phyloP scores from a whole-genome alignment of 2,329 filamentous ascomycete genomes.

The Sclerotinia subarctica region DNA sequence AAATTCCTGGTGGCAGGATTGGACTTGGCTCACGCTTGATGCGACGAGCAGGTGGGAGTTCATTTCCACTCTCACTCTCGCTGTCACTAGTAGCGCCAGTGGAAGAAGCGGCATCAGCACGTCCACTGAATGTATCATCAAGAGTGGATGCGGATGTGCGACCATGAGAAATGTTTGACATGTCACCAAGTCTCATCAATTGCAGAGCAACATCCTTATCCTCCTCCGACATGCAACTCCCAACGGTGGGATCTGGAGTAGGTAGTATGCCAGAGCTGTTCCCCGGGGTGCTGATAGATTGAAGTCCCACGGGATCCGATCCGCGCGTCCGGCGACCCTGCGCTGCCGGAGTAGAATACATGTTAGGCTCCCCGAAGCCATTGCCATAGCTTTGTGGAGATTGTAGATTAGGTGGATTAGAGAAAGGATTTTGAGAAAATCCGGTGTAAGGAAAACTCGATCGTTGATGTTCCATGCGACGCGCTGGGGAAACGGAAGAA shows the following conservation, averaged over 20 bases:
- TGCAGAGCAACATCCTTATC: slow-evolving; percentile 91
- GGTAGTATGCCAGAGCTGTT: slow-evolving; percentile 65
- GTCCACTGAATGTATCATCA: slow-evolving; percentile 89
- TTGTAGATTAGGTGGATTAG: slow-evolving; percentile 71
- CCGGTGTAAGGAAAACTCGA: slow-evolving; percentile 72
- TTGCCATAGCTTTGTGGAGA: slow-evolving; percentile 75
- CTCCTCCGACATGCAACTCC: slow-evolving; percentile 95
- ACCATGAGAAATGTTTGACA: slow-evolving; percentile 88
- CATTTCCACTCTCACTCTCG: slow-evolving; percentile 65
- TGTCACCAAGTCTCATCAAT: slow-evolving; percentile 91
- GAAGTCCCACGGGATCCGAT: slow-evolving; percentile 46
- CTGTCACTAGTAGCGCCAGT: slow-evolving; percentile 80
- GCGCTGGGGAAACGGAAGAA: slow-evolving; percentile 90
- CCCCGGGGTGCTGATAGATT: slow-evolving; percentile 44
- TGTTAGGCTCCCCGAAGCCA: slow-evolving; percentile 51
- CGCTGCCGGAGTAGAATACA: slow-evolving; percentile 64
- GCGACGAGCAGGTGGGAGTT: slow-evolving; percentile 56
- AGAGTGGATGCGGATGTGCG: slow-evolving; percentile 90
- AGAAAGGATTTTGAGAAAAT: slow-evolving; percentile 75
- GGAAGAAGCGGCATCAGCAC: slow-evolving; percentile 79
- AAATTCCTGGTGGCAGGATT: slow-evolving; percentile 46
- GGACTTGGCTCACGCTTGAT: slow-evolving; percentile 55
- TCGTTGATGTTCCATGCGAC: slow-evolving; percentile 70
- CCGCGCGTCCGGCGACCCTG: slow-evolving; percentile 65
- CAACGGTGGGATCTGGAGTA: slow-evolving; percentile 94